Base-by-base conservation (phyloP, 169 alveolate species). In the Cryptosporidium sp. region DNA sequence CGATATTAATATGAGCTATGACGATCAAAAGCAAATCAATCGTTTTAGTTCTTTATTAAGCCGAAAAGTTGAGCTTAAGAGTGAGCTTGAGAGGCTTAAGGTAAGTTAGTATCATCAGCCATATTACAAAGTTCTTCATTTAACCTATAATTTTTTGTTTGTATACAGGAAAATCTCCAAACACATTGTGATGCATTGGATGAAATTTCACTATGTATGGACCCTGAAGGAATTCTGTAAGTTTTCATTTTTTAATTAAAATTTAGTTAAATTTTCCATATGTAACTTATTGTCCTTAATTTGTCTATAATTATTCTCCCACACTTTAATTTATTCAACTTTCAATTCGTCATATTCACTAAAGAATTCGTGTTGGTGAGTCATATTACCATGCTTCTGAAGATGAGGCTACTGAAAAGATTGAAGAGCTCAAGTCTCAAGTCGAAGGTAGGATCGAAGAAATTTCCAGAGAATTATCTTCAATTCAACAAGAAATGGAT, bases 171-270 rank as follows among this genome's bases (percentile, higher is more conserved):
- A 41, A 80, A 67, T 59, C 52, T 80, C 7, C 89, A 80, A 52
- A 80, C 75, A 21, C 65, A 80, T 31, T 31, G 70, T 26, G 89
- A 80, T 80, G 89, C 89, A 26, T 21, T 65, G 10, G 89, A 80
- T 16, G 89, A 80, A 29, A 65, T 80, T 45, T 21, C 89, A 18
- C 33, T 80, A 26, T 80, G 80, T n/a, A 80, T 80, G 89, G 80
- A 80, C 39, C 75, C 89, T 1, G 89, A 80, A 16, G 75, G 75
- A 61, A 37, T 80, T 35, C 55, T 80, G 89, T 80, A 80, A 80
- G 89, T 80, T 80, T 80, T 45, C n/a, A 48, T 48, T 48, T 2
- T 48, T 48, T 48, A 16, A 48, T 48, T 16, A 14, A 48, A 7
- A 48, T 4, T 48, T 5, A 14, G 14, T 45, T 45, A 45, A 45